These are phyloP conservation scores for Cornus kousa DNA, from an alignment of 148 eudicot species.

Conservation along the genomic window DNA sequence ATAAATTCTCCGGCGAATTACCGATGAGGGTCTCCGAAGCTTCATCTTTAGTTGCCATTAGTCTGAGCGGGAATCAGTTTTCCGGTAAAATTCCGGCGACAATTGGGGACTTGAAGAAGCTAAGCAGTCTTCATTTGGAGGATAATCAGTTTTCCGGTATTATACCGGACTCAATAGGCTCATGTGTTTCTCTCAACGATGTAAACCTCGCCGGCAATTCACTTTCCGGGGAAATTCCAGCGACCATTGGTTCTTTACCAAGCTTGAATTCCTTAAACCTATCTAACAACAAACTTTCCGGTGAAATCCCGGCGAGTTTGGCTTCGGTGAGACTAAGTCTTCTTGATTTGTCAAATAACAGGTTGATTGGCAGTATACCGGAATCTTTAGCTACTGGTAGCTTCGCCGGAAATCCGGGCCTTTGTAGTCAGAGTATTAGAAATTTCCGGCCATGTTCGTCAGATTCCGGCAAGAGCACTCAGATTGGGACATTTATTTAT, in stretches of 20 bases:
- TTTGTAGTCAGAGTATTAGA: conserved; percentile 19
- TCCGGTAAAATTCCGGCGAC: conserved; percentile 27
- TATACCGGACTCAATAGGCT: conserved; percentile 36
- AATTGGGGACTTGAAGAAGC: conserved; percentile 26
- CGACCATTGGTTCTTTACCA: conserved; percentile 24
- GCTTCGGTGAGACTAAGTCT: conserved; percentile 30
- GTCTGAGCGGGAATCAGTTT: conserved; percentile 24
- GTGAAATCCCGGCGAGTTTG: conserved; percentile 30
- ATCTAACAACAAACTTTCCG: conserved; percentile 38
- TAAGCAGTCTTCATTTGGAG: conserved; percentile 24
- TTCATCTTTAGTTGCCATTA: conserved; percentile 28
- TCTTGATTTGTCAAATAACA: conserved; percentile 40
- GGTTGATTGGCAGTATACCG: conserved; percentile 31
- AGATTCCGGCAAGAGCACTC: conserved; percentile 7
- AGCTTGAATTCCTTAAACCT: conserved; percentile 35
- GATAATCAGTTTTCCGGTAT: conserved; percentile 26
- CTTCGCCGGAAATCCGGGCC: conserved; percentile 33
- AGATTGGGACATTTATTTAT: conserved; percentile 1
- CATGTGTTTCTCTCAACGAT: conserved; percentile 27
- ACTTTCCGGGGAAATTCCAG: conserved; percentile 33
- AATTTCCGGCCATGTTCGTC: conserved; percentile 29
- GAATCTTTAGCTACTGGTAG: conserved; percentile 24
- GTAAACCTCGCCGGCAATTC: conserved; percentile 31
- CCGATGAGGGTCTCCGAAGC: conserved; percentile 26
- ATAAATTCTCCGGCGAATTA: conserved; percentile 31